These are phyloP conservation scores for Colletotrichum liaoningense DNA, from an alignment of 2,329 filamentous ascomycete species.

Conservation along the genomic window DNA sequence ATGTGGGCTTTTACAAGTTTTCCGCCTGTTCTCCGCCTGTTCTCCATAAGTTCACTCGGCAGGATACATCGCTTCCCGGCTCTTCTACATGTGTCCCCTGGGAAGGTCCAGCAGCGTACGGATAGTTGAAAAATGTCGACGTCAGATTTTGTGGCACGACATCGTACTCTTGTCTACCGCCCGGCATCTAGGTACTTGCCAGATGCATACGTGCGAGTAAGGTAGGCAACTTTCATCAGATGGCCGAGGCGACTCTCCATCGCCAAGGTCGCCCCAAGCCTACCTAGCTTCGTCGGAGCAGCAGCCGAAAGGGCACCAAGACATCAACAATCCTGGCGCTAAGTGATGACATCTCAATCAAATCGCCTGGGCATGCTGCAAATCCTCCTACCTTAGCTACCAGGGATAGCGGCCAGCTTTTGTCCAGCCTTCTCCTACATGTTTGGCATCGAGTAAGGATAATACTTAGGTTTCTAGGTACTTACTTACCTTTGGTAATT, in stretches of 20 bases:
- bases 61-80: no score
- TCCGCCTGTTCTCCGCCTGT: not conserved
- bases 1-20: not conserved
- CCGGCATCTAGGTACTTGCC: not conserved
- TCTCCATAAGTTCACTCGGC: not conserved
- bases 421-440: not conserved
- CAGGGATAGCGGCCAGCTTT: constrained; percentile 6
- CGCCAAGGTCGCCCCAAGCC: constrained; percentile 4
- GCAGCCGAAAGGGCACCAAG: not conserved
- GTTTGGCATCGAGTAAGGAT: no score
- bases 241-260: not conserved
- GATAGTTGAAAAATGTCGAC: no score
- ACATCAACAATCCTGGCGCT: not conserved
- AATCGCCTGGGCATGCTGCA: not conserved
- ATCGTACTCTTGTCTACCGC: no score
- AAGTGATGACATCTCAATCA: not conserved
- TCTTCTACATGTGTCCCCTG: no score
- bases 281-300: constrained; percentile 6
- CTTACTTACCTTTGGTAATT: not conserved
- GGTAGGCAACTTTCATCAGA: not conserved
- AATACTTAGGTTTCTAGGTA: not conserved
- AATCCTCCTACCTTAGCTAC: not conserved
- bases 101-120: no score
- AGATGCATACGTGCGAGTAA: no score
- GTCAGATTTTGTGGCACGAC: not conserved